Evolutionary conservation across 2,329 filamentous ascomycete species (phyloP).

Genomic region (Alternaria rosae): DNA sequence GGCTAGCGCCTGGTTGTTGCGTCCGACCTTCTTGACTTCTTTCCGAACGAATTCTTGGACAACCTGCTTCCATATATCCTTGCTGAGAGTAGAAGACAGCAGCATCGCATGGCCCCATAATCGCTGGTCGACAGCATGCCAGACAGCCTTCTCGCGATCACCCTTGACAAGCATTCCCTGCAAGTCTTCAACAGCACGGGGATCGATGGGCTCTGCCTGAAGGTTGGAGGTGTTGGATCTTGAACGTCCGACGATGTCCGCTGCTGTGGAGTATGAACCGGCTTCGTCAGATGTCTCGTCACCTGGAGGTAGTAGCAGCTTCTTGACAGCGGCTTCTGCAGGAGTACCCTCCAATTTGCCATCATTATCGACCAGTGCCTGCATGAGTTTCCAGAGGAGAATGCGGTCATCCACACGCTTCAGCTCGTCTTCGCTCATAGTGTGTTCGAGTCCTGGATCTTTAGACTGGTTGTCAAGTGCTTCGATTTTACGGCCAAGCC

Average conservation of each 20-base stretch:
- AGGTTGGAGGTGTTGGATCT: conserved; percentile 40
- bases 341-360: conserved; percentile 77
- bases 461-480: conserved; percentile 66
- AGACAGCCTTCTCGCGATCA: conserved; percentile 88
- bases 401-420: conserved; percentile 81
- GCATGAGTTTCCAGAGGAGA: conserved; percentile 86
- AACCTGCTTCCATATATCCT: conserved; percentile 84
- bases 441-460: conserved; percentile 56
- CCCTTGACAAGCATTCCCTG: conserved; percentile 77
- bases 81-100: conserved; percentile 80
- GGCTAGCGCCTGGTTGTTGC: conserved; percentile 85
- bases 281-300: conserved; percentile 30
- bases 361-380: conserved; percentile 84
- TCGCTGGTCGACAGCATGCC: conserved; percentile 90
- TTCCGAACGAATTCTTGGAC: conserved; percentile 94
- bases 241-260: conserved; percentile 47
- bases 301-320: conserved; percentile 71
- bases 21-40: conserved; percentile 83
- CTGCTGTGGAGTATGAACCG: conserved; percentile 40
- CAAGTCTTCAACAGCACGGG: conserved; percentile 73
- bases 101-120: conserved; percentile 97
- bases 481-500: conserved; percentile 81
- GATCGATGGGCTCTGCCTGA: conserved; percentile 71
- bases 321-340: conserved; percentile 77
- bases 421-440: conserved; percentile 63